Evolutionary conservation across 2,329 filamentous ascomycete species (phyloP), one percentile per base, ranked within the genome.

Genomic region (Epicoccum nigrum): DNA sequence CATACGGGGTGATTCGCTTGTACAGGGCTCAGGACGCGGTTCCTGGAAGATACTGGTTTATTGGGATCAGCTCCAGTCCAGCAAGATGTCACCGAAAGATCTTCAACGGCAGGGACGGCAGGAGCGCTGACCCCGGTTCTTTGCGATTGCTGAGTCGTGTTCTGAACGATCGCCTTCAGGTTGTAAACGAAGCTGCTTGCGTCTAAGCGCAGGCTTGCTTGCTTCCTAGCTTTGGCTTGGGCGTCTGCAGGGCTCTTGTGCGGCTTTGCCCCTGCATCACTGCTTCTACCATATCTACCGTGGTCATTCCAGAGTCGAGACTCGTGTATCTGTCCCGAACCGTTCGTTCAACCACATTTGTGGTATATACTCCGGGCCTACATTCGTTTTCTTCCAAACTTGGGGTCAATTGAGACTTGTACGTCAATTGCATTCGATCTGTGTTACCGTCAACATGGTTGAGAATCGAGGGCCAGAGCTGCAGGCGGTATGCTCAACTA

Each of bases 401-500:
- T 43, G 49, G 52, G 59, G 54, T 59, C 52, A 59, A 59, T 52
- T 52, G 54, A 44, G 42, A 47, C 58, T 57, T 45, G 42, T 43
- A 43, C 33, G 17, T 40, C 28, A 38, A 43, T 51, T 42, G 15
- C 43, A 43, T 43, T 39, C 32, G 23, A 39, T 23, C 20, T n/a
- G 15, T 43, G 17, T 21, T 30, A 44, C 31, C 47, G 27, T 33
- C 52, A 56, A 50, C 8, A 70, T 70, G 68, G 59, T 53, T 31
- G 62, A 59, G 13, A 69, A 66, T 35, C 58, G 69, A 33, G 69
- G 69, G 21, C 68, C 68, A 20, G 60, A 65, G 46, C 53, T 72
- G n/a, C 58, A 55, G 41, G 68, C 62, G 27, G 68, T 70, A 66
- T 55, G 68, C 61, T 68, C 69, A 8, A 67, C 72, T 11, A 76